Evolutionary conservation across 768 basidiomycete species (phyloP), one percentile per base, ranked within the genome.

Genomic region (Chalciporus chontae): DNA sequence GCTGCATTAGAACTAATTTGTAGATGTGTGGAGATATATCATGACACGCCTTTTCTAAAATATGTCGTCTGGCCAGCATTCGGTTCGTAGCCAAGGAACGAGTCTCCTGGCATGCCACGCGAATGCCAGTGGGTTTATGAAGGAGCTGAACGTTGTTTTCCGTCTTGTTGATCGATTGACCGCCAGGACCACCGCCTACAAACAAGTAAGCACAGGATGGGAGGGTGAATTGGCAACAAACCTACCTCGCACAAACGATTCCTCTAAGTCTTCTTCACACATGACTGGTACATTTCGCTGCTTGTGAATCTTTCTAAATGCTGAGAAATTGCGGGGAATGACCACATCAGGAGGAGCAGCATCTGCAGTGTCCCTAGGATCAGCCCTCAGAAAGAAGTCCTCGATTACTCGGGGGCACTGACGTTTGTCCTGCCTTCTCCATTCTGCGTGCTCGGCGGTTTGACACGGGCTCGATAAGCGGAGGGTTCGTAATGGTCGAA

Each of bases 101-200:
- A 6, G 93, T 94, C 61, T 90, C 84, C 67, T 97, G 94, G 62
- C 90, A 93, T 4, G 81, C 73, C 13, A 95, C 87, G 34, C 94
- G 83, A 44, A 94, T 76, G 5, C 92, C 90, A 17, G 90, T 91
- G 2, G 94, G 93, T 57, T 83, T 86, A 65, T 97, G 94, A 36
- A 91, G 71, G 24, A 97, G 74, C 63, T 93, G 91, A 23, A 95
- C 93, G 62, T 90, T 88, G 69, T 94, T 84, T 73, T 86, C 80
- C 52, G 90, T 92, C 73, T 96, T 97, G 75, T 97, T 95, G 65
- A 95, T 85, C 23, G 91, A 93, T 75, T 97, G 94, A n/a, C 94
- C 94, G 24, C 94, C 94, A 53, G 93, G 92, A 15, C 92, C 94
- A 62, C 89, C 85, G 40, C 91, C 91, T 93, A 61, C 9, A 23